Conservation (phyloP, 345 rosid species). For the Carallia pectinifolia region DNA sequence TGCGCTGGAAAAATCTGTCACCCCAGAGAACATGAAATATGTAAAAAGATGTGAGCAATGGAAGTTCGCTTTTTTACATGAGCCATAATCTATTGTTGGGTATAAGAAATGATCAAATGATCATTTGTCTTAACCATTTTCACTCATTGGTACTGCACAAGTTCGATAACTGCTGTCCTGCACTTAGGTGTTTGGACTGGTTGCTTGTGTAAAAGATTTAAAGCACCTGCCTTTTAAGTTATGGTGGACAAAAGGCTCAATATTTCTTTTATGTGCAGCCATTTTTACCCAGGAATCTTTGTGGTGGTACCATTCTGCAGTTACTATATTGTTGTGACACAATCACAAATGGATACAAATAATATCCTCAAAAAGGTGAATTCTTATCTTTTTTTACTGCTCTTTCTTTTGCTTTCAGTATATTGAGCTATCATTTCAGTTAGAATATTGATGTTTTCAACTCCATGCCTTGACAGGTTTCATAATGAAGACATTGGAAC, state of each 20-base stretch:
- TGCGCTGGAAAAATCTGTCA: no score
- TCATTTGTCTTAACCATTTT: background rate
- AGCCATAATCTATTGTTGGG: no score
- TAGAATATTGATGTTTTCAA: no score
- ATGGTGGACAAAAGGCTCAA: background rate
- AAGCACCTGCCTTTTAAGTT: background rate
- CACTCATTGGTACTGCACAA: background rate
- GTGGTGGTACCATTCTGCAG: background rate
- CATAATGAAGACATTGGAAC: constrained; percentile 17
- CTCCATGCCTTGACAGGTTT: constrained; percentile 1
- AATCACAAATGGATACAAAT: background rate
- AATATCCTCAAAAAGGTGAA: background rate
- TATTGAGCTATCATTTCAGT: no score
- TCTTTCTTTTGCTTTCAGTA: no score
- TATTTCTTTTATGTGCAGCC: no score
- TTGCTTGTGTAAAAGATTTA: background rate
- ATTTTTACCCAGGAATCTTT: background rate
- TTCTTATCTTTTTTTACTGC: no score
- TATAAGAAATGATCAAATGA: background rate
- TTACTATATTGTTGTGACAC: background rate
- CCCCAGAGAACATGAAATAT: no score
- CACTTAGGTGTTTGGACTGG: background rate
- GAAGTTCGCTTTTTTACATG: no score
- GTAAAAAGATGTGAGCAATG: no score
- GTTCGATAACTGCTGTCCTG: background rate